Evolutionary conservation across 768 basidiomycete species (phyloP).

Genomic region (Trametes cinnabarina): DNA sequence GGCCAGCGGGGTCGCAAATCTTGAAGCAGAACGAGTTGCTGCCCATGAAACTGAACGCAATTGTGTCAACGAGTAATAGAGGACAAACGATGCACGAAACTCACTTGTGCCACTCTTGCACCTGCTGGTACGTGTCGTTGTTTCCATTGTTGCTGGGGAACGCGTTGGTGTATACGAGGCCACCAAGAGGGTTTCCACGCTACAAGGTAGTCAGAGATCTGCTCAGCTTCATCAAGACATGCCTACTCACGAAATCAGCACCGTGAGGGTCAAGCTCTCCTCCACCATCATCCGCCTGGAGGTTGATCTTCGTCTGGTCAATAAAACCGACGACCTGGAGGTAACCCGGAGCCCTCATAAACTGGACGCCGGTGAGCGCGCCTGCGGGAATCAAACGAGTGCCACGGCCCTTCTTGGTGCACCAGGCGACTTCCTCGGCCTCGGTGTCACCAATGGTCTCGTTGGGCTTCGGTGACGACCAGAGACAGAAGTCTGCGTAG

Average conservation of each 20-base stretch:
- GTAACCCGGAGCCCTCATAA: constrained; percentile 57
- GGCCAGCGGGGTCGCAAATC: constrained; percentile 57
- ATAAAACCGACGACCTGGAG: constrained; percentile 61
- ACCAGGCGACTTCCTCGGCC: constrained; percentile 72
- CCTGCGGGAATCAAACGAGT: constrained; percentile 72
- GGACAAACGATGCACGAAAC: too few relatives aligned
- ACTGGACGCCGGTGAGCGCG: constrained; percentile 63
- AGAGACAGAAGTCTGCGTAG: constrained; percentile 64
- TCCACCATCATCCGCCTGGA: constrained; percentile 55
- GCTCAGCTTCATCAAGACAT: background rate
- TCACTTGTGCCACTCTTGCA: constrained; percentile 68
- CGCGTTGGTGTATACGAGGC: constrained; percentile 60
- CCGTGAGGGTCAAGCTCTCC: constrained; percentile 81
- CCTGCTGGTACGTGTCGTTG: constrained; percentile 48
- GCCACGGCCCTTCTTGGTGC: constrained; percentile 67
- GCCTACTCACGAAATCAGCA: constrained; percentile 53
- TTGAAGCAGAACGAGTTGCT: constrained; percentile 66
- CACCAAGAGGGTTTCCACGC: constrained; percentile 83
- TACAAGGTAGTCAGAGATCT: constrained; percentile 23
- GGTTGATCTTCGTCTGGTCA: constrained; percentile 58
- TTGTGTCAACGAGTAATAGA: too few relatives aligned
- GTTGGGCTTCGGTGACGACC: constrained; percentile 53
- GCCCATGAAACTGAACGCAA: constrained; percentile 75
- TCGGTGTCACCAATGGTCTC: constrained; percentile 64
- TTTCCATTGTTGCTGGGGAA: constrained; percentile 43